Evolutionary conservation across 805 yeast genomes (phyloP).

Genomic region (Metschnikowia peoriensis): DNA sequence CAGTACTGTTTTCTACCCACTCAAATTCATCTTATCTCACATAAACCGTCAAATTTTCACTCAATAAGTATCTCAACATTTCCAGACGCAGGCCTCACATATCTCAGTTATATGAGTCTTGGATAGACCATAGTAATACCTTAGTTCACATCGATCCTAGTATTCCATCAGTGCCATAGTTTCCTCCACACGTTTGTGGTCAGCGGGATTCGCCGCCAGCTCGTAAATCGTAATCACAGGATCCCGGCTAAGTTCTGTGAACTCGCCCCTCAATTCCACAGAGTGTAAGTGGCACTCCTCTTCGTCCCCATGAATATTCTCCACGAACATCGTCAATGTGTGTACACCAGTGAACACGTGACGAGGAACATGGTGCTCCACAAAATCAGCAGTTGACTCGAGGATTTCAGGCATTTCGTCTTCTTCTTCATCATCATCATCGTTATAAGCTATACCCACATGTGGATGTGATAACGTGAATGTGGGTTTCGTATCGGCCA

Average conservation of each 20-base stretch:
- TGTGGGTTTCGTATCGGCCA: conserved; percentile 47
- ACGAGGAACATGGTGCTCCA: conserved; percentile 80
- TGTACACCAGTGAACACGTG: conserved; percentile 68
- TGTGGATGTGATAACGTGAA: conserved; percentile 62
- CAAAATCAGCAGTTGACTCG: conserved; percentile 50
- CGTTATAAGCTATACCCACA: conserved; percentile 47
- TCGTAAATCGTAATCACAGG: conserved; percentile 82
- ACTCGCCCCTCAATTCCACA: conserved; percentile 79
- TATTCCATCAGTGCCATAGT: conserved; percentile 5
- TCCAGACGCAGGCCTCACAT: no score
- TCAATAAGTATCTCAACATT: no score
- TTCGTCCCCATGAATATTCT: conserved; percentile 47
- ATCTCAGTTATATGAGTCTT: no score
- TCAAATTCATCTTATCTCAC: no score
- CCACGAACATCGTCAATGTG: conserved; percentile 64
- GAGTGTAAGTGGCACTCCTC: conserved; percentile 59
- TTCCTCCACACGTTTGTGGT: conserved; percentile 51
- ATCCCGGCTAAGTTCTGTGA: conserved; percentile 52
- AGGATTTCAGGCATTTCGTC: conserved; percentile 30
- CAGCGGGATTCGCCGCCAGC: conserved; percentile 89
- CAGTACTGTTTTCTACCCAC: no score
- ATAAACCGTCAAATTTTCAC: no score
- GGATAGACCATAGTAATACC: no score
- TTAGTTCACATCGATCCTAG: neutral
- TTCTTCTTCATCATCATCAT: conserved; percentile 29